A percentile compares a stretch with the other conserved stretches of the same genome.
Conservation (phyloP, 2,329 filamentous ascomycete genomes). For the Huntiella bhutanensis region DNA sequence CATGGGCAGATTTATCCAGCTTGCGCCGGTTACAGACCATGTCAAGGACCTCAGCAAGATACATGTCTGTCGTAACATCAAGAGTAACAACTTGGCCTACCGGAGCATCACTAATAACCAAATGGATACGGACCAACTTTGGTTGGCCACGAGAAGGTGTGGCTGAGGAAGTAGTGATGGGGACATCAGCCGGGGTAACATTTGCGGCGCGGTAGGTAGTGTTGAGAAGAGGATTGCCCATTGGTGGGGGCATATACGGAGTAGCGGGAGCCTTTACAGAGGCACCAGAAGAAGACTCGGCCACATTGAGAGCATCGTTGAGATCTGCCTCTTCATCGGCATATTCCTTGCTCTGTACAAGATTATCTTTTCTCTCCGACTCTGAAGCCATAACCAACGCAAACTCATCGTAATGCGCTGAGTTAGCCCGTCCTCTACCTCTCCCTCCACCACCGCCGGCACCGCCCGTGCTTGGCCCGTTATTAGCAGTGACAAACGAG, state of each 20-base stretch:
- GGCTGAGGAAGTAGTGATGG: constrained; percentile 24
- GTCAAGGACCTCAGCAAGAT: constrained; percentile 66
- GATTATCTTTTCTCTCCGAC: constrained; percentile 50
- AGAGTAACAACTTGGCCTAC: constrained; percentile 57
- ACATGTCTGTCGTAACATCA: constrained; percentile 64
- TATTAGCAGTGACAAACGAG: constrained; percentile 67
- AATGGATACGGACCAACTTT: constrained; percentile 53
- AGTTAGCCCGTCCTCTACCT: constrained; percentile 34
- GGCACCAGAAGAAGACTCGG: constrained; percentile 12
- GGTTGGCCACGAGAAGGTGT: constrained; percentile 40
- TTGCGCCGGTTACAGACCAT: constrained; percentile 58
- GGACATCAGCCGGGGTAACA: constrained; percentile 37
- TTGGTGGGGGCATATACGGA: constrained; percentile 13
- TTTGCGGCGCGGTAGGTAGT: constrained; percentile 34
- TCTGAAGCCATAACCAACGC: constrained; percentile 55
- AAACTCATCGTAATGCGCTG: constrained; percentile 67
- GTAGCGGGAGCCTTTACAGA: constrained; percentile 15
- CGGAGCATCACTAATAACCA: constrained; percentile 47
- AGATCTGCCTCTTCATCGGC: constrained; percentile 34
- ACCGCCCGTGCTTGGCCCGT: constrained; percentile 26
- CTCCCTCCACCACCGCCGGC: constrained; percentile 29
- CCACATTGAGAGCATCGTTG: constrained; percentile 16
- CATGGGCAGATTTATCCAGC: constrained; percentile 60
- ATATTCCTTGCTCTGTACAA: constrained; percentile 41
- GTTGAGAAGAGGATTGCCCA: constrained; percentile 36